These are phyloP conservation scores for Termitomyces sp. DNA, from an alignment of 768 basidiomycete species.

Conservation along the genomic window DNA sequence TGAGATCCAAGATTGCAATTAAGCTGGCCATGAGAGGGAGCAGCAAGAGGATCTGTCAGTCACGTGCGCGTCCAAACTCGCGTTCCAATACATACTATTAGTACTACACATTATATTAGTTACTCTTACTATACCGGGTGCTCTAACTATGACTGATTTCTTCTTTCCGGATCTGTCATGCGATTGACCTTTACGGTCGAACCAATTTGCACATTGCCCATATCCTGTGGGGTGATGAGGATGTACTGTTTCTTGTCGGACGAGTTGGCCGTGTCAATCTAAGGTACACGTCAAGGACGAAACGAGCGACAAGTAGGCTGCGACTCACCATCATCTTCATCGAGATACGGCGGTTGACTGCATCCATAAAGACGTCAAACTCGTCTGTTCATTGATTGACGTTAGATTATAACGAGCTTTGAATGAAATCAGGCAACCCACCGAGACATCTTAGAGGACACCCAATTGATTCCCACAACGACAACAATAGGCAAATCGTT, in stretches of 20 bases:
- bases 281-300: not conserved
- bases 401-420: not conserved
- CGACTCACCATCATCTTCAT: constrained; percentile 91
- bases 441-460: constrained; percentile 92
- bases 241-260: constrained; percentile 90
- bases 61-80: not conserved
- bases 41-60: not conserved
- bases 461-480: constrained; percentile 93
- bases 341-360: constrained; percentile 83
- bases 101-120: not conserved
- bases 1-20: constrained; percentile 95
- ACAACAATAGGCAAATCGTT: constrained; percentile 88
- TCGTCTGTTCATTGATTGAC: constrained; percentile 52
- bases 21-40: constrained; percentile 41
- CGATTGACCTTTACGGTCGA: constrained; percentile 66
- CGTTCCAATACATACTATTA: not conserved
- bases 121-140: not conserved
- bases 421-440: constrained; percentile 23
- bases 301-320: not conserved
- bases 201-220: constrained; percentile 69
- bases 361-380: constrained; percentile 98
- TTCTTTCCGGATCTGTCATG: constrained; percentile 75
- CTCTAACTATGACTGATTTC: not conserved
- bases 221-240: constrained; percentile 93
- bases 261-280: constrained; percentile 87